A percentile compares a stretch with the other conserved stretches of the same genome.
These are phyloP conservation scores for Mortierella polycephala DNA, from an alignment of 371 early-diverging fungal genomes.

Conservation along the genomic window DNA sequence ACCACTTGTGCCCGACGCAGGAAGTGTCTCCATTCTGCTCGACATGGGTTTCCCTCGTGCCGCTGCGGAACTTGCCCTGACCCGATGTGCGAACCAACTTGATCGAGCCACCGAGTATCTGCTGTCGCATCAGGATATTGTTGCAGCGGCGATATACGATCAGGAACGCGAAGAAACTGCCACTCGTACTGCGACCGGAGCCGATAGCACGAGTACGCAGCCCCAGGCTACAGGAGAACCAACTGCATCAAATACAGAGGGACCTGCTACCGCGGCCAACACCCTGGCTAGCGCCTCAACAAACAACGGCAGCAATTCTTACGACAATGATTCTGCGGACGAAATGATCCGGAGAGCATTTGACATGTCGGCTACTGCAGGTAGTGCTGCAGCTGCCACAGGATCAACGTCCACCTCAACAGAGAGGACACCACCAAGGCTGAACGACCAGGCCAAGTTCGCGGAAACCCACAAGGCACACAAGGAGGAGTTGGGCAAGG, in stretches of 20 bases:
- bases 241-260: conserved; percentile 12
- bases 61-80: conserved; percentile 84
- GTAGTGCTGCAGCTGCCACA: conserved; percentile 2
- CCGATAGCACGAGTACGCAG: neutral
- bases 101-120: conserved; percentile 91
- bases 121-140: conserved; percentile 77
- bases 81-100: conserved; percentile 84
- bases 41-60: conserved; percentile 92
- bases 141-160: conserved; percentile 55
- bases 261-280: neutral
- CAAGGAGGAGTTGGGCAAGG: conserved; percentile 56
- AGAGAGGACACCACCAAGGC: neutral
- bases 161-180: conserved; percentile 42
- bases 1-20: conserved; percentile 64
- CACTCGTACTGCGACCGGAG: conserved; percentile 17
- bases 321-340: conserved; percentile 11
- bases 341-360: conserved; percentile 48
- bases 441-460: conserved; percentile 21
- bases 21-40: conserved; percentile 75
- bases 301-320: neutral
- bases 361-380: conserved; percentile 35
- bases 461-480: conserved; percentile 43
- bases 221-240: conserved; percentile 9
- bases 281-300: neutral
- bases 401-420: conserved; percentile 13